phyloP scores from a whole-genome alignment of 768 basidiomycete genomes.

The Austroboletus festivus region DNA sequence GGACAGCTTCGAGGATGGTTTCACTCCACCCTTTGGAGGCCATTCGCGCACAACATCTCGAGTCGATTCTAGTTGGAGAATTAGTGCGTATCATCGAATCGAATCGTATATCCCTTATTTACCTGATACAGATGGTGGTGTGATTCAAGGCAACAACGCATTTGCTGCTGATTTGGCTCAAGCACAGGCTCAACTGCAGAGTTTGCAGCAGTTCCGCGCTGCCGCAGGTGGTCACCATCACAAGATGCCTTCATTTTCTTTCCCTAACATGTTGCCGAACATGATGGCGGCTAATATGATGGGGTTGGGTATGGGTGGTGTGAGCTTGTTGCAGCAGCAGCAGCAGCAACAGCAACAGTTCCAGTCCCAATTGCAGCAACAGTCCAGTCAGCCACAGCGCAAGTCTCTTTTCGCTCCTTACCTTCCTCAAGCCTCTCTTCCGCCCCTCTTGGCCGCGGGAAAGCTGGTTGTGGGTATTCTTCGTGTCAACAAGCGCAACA shows the following conservation, averaged over 20 bases:
- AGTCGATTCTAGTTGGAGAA: constrained; percentile 84
- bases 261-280: constrained; percentile 97
- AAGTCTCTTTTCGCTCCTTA: constrained; percentile 99
- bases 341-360: constrained; percentile 73
- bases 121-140: constrained; percentile 60
- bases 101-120: constrained; percentile 6
- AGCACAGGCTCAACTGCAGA: constrained; percentile 94
- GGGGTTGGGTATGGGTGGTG: constrained; percentile 79
- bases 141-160: constrained; percentile 58
- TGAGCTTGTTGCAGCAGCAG: constrained; percentile 87
- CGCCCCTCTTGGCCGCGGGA: constrained; percentile 92
- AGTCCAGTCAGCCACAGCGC: constrained; percentile 87
- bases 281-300: constrained; percentile 98
- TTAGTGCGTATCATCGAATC: constrained; percentile 53
- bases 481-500: constrained; percentile 96
- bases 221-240: constrained; percentile 92
- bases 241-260: constrained; percentile 96
- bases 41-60: constrained; percentile 76
- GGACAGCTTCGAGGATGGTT: constrained; percentile 81
- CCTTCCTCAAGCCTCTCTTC: constrained; percentile 94
- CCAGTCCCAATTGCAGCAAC: constrained; percentile 93
- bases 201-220: constrained; percentile 94
- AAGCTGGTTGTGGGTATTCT: constrained; percentile 97
- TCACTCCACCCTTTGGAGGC: constrained; percentile 59
- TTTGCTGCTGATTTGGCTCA: constrained; percentile 88